phyloP scores from a whole-genome alignment of 176 grass and related monocot species.

The Aegilops sharonensis region DNA sequence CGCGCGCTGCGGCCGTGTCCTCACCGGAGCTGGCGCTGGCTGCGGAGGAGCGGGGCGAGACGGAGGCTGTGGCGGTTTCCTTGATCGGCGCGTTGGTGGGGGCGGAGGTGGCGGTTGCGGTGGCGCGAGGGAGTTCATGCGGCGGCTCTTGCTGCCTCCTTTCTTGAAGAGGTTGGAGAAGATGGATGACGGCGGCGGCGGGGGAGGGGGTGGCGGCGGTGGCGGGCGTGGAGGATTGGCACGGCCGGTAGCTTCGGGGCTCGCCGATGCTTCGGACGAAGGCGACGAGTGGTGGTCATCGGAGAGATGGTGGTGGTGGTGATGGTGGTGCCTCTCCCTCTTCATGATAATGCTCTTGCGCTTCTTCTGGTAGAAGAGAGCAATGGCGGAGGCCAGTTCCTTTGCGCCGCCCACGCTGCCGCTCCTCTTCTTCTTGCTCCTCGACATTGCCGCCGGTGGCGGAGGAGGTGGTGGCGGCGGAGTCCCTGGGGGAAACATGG shows the following conservation, averaged over 20 bases:
- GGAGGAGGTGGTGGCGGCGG: constrained; percentile 44
- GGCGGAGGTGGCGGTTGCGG: constrained; percentile 17
- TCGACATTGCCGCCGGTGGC: constrained; percentile 20
- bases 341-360: constrained; percentile 65
- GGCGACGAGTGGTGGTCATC: constrained; percentile 56
- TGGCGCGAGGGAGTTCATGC: constrained; percentile 54
- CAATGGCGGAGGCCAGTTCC: constrained; percentile 80
- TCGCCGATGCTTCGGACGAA: constrained; percentile 27
- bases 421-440: constrained; percentile 70
- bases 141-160: constrained; percentile 64
- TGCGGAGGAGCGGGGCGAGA: constrained; percentile 27
- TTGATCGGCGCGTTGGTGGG: constrained; percentile 29
- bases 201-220: constrained; percentile 42
- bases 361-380: constrained; percentile 90
- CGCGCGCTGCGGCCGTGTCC: constrained; percentile 13
- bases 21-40: constrained; percentile 8
- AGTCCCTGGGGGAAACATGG: constrained; percentile 38
- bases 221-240: constrained; percentile 11
- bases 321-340: constrained; percentile 46
- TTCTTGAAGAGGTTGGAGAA: constrained; percentile 83
- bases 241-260: constrained; percentile 23
- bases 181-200: constrained; percentile 61
- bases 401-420: constrained; percentile 81
- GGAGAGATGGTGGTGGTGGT: constrained; percentile 42
- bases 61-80: constrained; percentile 38